These are phyloP conservation scores for Tausonia pullulans DNA, from an alignment of 1,284 basidiomycete species.

Conservation along the genomic window DNA sequence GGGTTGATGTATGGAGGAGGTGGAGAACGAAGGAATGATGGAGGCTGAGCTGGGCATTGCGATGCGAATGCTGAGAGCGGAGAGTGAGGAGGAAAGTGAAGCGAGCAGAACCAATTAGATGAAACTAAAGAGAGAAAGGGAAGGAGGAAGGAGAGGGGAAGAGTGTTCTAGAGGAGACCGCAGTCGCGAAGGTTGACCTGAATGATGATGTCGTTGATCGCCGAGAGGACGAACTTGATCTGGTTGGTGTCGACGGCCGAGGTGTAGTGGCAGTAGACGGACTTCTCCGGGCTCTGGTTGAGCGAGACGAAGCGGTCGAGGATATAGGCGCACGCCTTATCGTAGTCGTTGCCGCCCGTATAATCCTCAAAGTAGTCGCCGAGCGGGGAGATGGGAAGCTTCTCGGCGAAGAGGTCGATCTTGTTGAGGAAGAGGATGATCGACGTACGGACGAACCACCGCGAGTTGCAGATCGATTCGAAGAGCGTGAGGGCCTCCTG, in stretches of 20 bases:
- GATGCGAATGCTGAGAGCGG: too few species aligned
- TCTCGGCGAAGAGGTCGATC: constrained; percentile 93
- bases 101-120: constrained; percentile 15
- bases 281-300: constrained; percentile 62
- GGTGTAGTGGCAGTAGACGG: constrained; percentile 33
- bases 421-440: constrained; percentile 76
- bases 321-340: constrained; percentile 72
- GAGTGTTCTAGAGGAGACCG: constrained; percentile 29
- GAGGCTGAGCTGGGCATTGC: too few species aligned
- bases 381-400: constrained; percentile 75
- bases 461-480: constrained; percentile 80
- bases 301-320: constrained; percentile 74
- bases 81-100: not conserved
- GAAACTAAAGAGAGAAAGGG: constrained; percentile 16
- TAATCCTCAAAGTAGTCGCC: constrained; percentile 78
- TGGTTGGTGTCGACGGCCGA: constrained; percentile 43
- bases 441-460: constrained; percentile 85
- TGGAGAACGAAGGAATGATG: too few species aligned
- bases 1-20: too few species aligned
- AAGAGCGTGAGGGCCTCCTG: constrained; percentile 40
- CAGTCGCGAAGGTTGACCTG: constrained; percentile 38
- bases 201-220: constrained; percentile 42
- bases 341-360: constrained; percentile 68
- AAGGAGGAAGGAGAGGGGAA: constrained; percentile 1
- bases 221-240: constrained; percentile 43